Base-by-base conservation (phyloP, 2,329 filamentous ascomycete species). In the Neonectria faginata region DNA sequence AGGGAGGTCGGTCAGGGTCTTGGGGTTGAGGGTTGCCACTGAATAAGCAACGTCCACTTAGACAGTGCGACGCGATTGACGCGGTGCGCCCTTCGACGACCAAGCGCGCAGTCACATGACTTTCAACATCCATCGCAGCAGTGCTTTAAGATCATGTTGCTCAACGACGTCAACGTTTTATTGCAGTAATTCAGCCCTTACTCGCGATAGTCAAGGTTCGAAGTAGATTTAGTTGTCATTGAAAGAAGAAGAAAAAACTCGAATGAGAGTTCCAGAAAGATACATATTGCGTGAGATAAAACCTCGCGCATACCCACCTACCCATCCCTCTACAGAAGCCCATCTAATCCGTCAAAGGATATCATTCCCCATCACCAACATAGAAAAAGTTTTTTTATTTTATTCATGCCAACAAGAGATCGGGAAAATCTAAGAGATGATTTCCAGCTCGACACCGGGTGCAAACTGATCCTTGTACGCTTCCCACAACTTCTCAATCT, bases 391-490 rank as follows among this genome's bases (percentile, higher is more conserved):
- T 12, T 1, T 54, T 42, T 20, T 27, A 42, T 20, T 42, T n/a
- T 11, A 20, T 25, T 33, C 41, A 52, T 18, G 18, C 9, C 27
- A 8, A 16, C 16, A 9, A 20, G 18, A 31, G 3, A 29, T 41
- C n/a, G 33, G 16, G 22, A 47, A 47, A 39, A n/a, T 10, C 20
- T 71, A 91, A 72, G 87, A 85, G 39, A 92, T 78, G 73, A 94
- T 89, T 75, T 89, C 83, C 78, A 94, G 75, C 75, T 94, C 92
- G 60, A 85, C 86, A 27, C 88, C 81, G 50, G 81, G 81, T 0
- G 90, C 87, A 81, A 94, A 95, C 22, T 87, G 86, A 70, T 93
- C 91, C 81, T 94, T 94, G 84, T 92, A 93, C 39, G 87, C 83
- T 56, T 93, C 86, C 90, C 92, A 96, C 20, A 95, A 80, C 65